phyloP scores from a whole-genome alignment of 2,329 filamentous ascomycete genomes.

The Aspergillus vadensis region DNA sequence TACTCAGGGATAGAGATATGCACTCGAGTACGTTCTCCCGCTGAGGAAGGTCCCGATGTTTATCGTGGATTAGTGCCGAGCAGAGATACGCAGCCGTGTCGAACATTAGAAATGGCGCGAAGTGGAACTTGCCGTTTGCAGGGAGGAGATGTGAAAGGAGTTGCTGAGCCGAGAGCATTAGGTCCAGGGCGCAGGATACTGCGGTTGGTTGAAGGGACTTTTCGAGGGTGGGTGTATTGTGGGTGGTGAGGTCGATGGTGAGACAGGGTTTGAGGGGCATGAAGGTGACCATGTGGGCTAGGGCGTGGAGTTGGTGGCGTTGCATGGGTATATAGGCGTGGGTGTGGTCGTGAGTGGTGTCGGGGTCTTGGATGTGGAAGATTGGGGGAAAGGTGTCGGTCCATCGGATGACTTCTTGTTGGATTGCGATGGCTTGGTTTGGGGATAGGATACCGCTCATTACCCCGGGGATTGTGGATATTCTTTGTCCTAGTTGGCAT shows the following conservation, averaged over 20 bases:
- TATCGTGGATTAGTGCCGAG: slow-evolving; percentile 56
- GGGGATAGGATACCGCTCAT: slow-evolving; percentile 15
- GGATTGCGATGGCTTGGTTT: slow-evolving; percentile 32
- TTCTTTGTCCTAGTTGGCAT: slow-evolving; percentile 38
- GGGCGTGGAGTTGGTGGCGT: slow-evolving; percentile 49
- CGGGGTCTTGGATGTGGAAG: slow-evolving; percentile 44
- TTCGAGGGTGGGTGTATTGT: slow-evolving; percentile 35
- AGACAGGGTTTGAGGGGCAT: slow-evolving; percentile 52
- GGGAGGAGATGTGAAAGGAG: slow-evolving; percentile 48
- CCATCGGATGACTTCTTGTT: slow-evolving; percentile 45
- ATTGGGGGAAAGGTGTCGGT: slow-evolving; percentile 47
- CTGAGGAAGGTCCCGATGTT: slow-evolving; percentile 43
- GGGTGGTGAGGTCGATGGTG: slow-evolving; percentile 32
- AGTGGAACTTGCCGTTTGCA: slow-evolving; percentile 53
- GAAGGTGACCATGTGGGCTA: slow-evolving; percentile 50
- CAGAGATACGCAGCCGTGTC: slow-evolving; percentile 55
- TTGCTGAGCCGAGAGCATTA: slow-evolving; percentile 44
- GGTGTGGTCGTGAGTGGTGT: slow-evolving; percentile 45
- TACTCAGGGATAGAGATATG: slow-evolving; percentile 41
- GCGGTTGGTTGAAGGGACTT: slow-evolving; percentile 45
- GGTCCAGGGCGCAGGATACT: slow-evolving; percentile 48
- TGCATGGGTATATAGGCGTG: slow-evolving; percentile 51
- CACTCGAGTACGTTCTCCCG: slow-evolving; percentile 46
- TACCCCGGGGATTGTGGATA: slow-evolving; percentile 27
- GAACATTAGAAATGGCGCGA: slow-evolving; percentile 55